A percentile compares a stretch with the other conserved stretches of the same genome.
phyloP scores from a whole-genome alignment of 192 early-diverging fungal genomes.

The Diversispora epigaea region DNA sequence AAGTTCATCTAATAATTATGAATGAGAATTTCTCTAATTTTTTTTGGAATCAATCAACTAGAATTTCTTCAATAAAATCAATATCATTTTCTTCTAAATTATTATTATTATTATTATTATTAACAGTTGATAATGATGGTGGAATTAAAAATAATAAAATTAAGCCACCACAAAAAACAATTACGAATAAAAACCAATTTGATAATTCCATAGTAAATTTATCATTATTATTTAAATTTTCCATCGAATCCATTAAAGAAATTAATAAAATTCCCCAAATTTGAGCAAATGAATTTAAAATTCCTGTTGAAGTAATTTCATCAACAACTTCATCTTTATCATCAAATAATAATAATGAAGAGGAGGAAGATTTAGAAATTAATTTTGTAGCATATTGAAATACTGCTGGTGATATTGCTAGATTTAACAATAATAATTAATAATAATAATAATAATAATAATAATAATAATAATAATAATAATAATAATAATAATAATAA shows the following conservation, averaged over 20 bases:
- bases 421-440: neutral
- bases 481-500: neutral
- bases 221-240: slow-evolving; percentile 13
- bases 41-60: too few species aligned
- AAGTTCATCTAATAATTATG: slow-evolving; percentile 4
- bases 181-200: slow-evolving; percentile 24
- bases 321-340: neutral
- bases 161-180: neutral
- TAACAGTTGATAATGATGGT: neutral
- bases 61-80: neutral
- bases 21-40: neutral
- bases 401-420: slow-evolving; percentile 44
- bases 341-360: too few species aligned
- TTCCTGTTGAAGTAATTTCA: slow-evolving; percentile 46
- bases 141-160: neutral
- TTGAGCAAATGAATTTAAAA: slow-evolving; percentile 38
- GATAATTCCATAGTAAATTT: slow-evolving; percentile 43
- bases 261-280: slow-evolving; percentile 41
- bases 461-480: neutral
- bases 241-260: slow-evolving; percentile 41
- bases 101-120: neutral
- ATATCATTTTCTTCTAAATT: neutral
- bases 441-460: neutral
- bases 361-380: slow-evolving; percentile 24
- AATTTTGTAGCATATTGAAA: slow-evolving; percentile 45